A percentile compares a stretch with the other conserved stretches of the same genome.
phyloP scores from a whole-genome alignment of 768 basidiomycete species.

The Gymnopilus dilepis region DNA sequence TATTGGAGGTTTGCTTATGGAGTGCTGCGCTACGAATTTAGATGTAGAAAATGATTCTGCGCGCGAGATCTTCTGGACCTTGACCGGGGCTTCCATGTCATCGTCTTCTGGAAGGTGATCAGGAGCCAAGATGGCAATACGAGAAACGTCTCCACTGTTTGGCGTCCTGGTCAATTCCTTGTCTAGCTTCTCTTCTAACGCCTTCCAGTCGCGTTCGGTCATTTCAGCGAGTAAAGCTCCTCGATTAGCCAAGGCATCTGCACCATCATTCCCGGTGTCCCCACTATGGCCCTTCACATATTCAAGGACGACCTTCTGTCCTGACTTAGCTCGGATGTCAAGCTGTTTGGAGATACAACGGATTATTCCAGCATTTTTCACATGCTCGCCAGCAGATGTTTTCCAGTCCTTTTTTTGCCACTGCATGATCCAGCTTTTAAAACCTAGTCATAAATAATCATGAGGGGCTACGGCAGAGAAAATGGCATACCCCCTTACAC shows the following conservation, averaged over 20 bases:
- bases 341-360: slow-evolving; percentile 71
- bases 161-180: slow-evolving; percentile 5
- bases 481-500: slow-evolving; percentile 49
- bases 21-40: not conserved
- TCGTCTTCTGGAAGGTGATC: not conserved
- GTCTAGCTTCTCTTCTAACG: slow-evolving; percentile 29
- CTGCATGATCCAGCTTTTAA: slow-evolving; percentile 67
- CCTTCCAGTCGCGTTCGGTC: slow-evolving; percentile 66
- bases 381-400: slow-evolving; percentile 52
- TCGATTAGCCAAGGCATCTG: slow-evolving; percentile 72
- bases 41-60: not conserved
- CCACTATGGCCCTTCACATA: slow-evolving; percentile 85
- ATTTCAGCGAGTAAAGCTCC: slow-evolving; percentile 49
- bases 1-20: not conserved
- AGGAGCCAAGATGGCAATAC: slow-evolving; percentile 10
- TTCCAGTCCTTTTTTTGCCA: slow-evolving; percentile 66
- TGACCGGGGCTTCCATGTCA: not conserved
- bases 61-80: slow-evolving; percentile 8
- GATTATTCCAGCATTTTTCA: slow-evolving; percentile 79
- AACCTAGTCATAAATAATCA: slow-evolving; percentile 50
- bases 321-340: slow-evolving; percentile 50
- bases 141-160: not conserved
- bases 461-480: not conserved
- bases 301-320: slow-evolving; percentile 64
- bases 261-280: slow-evolving; percentile 83